Percentiles rank a stretch among this genome's conserved stretches.
Evolutionary conservation across 2,329 filamentous ascomycete genomes (phyloP).

Genomic region (Xylariaceae sp.): DNA sequence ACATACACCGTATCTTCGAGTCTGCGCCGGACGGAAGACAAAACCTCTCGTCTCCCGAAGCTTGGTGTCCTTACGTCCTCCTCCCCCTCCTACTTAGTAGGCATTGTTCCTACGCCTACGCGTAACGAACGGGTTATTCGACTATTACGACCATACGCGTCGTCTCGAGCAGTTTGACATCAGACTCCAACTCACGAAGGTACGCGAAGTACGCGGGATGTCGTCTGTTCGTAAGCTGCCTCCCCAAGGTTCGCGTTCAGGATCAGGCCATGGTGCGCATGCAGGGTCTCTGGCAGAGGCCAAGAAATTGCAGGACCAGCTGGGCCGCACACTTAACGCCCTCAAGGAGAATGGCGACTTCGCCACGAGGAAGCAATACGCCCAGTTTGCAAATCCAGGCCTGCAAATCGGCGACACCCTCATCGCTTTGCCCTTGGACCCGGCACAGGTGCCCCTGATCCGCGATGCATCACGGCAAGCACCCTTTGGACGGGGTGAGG

Average conservation of each 20-base stretch:
- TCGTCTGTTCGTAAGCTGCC: not conserved
- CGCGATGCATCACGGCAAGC: constrained; percentile 26
- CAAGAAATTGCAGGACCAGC: not conserved
- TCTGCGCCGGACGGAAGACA: no score
- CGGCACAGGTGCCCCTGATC: constrained; percentile 26
- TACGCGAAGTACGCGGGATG: no score
- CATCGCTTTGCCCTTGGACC: constrained; percentile 28
- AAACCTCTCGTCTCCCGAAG: no score
- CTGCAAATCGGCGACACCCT: constrained; percentile 21
- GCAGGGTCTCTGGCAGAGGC: not conserved
- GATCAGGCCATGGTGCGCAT: not conserved
- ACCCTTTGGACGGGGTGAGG: constrained; percentile 35
- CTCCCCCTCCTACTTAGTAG: no score
- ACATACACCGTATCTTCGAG: no score
- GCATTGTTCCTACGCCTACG: no score
- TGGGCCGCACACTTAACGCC: constrained; percentile 10
- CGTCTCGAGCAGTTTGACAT: no score
- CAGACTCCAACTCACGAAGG: no score
- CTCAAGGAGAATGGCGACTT: constrained; percentile 20
- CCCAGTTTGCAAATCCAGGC: constrained; percentile 25
- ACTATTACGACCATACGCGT: no score
- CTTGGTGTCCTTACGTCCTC: no score
- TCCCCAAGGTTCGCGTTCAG: not conserved
- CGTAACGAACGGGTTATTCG: no score
- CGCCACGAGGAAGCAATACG: constrained; percentile 14